phyloP scores from a whole-genome alignment of 176 grass and related monocot genomes.

The Eleusine coracana region DNA sequence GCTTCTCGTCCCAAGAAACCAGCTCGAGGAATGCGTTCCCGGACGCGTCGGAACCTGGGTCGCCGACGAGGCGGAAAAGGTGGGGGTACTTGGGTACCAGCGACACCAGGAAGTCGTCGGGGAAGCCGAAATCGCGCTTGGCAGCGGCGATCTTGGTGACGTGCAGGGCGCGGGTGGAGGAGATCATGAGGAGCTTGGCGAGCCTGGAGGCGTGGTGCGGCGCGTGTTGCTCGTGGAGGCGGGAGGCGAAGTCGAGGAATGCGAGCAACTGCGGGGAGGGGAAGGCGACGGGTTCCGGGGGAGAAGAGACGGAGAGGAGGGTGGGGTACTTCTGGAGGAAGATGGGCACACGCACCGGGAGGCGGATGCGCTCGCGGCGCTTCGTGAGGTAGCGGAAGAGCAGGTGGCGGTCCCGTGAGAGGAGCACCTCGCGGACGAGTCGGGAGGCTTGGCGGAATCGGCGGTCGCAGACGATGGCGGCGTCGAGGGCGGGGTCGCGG shows the following conservation, averaged over 20 bases:
- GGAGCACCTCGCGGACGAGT: slow-evolving; percentile 83
- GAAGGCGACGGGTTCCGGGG: slow-evolving; percentile 46
- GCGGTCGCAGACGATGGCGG: slow-evolving; percentile 64
- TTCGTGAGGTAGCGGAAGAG: slow-evolving; percentile 74
- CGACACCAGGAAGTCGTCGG: slow-evolving; percentile 70
- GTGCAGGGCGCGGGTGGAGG: slow-evolving; percentile 56
- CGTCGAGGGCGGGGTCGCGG: slow-evolving; percentile 61
- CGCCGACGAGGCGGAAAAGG: slow-evolving; percentile 56
- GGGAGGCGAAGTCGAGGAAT: slow-evolving; percentile 51
- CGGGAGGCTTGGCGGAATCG: slow-evolving; percentile 51
- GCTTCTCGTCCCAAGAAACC: slow-evolving; percentile 52
- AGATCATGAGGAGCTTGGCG: slow-evolving; percentile 92
- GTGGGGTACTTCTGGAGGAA: slow-evolving; percentile 81
- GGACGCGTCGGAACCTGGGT: slow-evolving; percentile 46
- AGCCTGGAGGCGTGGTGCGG: slow-evolving; percentile 60
- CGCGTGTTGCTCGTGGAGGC: slow-evolving; percentile 45
- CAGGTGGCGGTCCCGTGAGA: slow-evolving; percentile 59
- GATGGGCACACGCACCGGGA: slow-evolving; percentile 54
- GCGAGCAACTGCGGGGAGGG: slow-evolving; percentile 62
- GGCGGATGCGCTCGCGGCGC: slow-evolving; percentile 65
- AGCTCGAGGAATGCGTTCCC: slow-evolving; percentile 64
- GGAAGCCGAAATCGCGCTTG: slow-evolving; percentile 82
- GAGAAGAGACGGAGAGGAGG: slow-evolving; percentile 67
- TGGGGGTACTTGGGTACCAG: slow-evolving; percentile 63
- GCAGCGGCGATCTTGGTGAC: slow-evolving; percentile 65